Evolutionary conservation across 805 yeast genomes (phyloP), one percentile per base, ranked within the genome.

Genomic region (Zygoascus biomembranicola): DNA sequence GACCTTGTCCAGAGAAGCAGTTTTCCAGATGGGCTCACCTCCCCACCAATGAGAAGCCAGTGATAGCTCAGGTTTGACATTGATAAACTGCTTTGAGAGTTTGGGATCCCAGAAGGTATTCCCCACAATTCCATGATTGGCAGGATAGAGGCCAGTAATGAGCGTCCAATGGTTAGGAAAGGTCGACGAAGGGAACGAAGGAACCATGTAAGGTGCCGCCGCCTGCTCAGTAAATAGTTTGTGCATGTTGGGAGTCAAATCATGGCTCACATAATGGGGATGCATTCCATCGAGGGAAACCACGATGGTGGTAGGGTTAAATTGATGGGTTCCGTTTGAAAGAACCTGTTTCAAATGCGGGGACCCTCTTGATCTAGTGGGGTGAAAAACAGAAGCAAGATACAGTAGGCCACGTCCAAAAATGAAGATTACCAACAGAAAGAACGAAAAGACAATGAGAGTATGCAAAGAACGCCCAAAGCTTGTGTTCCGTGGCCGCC

Each of bases 111-210:
- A 86, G 61, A 89, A 88, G 2, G 83, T 79, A 69, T 89, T 87
- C 1, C 94, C 90, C 1, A 90, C 85, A 31, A 92, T 85, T 0
- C 97, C 97, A 68, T 90, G 96, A 52, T 82, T 79, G 2, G 82
- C 75, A 0, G 97, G 97, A 55, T 82, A 79, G 44, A 87, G 69
- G 0, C 98, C 98, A 0, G 97, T 92, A 1, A 85, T 84, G 59
- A 90, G 66, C 0, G 96, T 82, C 92, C 95, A 92, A 67, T 90
- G 96, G 66, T 92, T 90, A 0, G 96, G 94, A 61, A 88, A 87
- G 0, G 96, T 87, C 23, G 88, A 85, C 0, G 95, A 80, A 3
- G 97, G 97, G 65, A 90, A 89, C 1, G 89, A 78, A 1, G 97
- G 96, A 8, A 71, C 69, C 92, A 92, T 87, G 63, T 79, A 89